Percentiles rank a stretch among this genome's conserved stretches.
These are phyloP conservation scores for Amauroascus niger DNA, from an alignment of 2,329 filamentous ascomycete genomes.

Conservation along the genomic window DNA sequence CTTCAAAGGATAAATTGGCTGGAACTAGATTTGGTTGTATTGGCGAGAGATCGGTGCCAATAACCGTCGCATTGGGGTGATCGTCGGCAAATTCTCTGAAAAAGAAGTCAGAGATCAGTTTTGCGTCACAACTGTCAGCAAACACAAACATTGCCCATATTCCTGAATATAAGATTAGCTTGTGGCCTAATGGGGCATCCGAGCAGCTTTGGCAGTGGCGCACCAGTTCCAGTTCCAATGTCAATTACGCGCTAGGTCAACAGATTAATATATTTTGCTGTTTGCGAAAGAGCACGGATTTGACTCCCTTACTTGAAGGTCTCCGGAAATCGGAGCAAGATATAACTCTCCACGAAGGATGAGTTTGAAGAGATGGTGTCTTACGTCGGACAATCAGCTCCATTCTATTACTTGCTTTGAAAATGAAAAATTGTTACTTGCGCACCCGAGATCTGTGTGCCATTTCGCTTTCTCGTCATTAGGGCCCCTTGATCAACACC, in stretches of 20 bases:
- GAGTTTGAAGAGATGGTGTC: slow-evolving; percentile 31
- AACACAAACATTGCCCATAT: slow-evolving; percentile 12
- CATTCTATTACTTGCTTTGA: background rate
- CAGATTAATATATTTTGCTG: slow-evolving; percentile 22
- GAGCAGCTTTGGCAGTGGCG: background rate
- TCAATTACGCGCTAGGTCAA: slow-evolving; percentile 16
- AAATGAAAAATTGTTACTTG: background rate
- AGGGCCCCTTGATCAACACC: no score
- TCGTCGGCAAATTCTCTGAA: slow-evolving; percentile 26
- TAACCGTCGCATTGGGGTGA: slow-evolving; percentile 45
- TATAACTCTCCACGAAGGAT: slow-evolving; percentile 29
- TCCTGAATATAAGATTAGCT: background rate
- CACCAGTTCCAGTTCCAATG: slow-evolving; percentile 19
- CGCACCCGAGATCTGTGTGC: slow-evolving; percentile 18
- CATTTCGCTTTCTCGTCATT: slow-evolving; percentile 20
- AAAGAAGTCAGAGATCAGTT: background rate
- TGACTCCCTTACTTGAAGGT: slow-evolving; percentile 21
- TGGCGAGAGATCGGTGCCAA: slow-evolving; percentile 32
- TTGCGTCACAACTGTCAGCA: background rate
- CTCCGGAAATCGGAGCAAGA: slow-evolving; percentile 29
- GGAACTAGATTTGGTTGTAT: slow-evolving; percentile 23
- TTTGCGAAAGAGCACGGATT: background rate
- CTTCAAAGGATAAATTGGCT: slow-evolving; percentile 27
- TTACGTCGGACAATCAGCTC: background rate
- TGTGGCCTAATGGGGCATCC: background rate